Evolutionary conservation across 2,329 filamentous ascomycete species (phyloP).

Genomic region (Hymenoscyphus fructigenus): DNA sequence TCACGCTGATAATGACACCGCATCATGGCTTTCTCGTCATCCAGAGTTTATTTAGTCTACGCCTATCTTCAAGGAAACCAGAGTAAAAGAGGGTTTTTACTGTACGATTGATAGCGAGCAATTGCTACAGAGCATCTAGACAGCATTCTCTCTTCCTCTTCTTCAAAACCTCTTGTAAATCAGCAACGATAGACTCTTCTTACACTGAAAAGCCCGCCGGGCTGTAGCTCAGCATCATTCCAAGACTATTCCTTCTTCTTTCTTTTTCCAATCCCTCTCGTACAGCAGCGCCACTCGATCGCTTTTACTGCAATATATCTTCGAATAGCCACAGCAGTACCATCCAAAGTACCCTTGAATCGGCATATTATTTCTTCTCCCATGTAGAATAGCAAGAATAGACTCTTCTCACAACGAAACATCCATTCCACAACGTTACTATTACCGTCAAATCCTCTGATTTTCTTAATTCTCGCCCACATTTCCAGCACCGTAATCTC

Average conservation of each 20-base stretch:
- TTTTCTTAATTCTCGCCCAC: too few species aligned
- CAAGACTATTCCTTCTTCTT: neutral
- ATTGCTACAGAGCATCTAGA: neutral
- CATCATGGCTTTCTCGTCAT: too few species aligned
- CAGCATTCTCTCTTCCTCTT: neutral
- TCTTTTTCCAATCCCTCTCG: neutral
- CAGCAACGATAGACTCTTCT: neutral
- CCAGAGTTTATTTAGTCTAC: too few species aligned
- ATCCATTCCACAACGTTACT: too few species aligned
- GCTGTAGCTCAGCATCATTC: neutral
- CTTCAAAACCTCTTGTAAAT: neutral
- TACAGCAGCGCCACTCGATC: neutral
- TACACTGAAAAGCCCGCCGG: neutral
- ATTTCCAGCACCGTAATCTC: too few species aligned
- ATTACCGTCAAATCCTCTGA: too few species aligned
- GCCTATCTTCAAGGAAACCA: too few species aligned
- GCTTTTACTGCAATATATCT: neutral
- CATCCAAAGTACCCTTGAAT: neutral
- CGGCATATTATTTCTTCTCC: neutral
- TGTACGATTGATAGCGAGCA: neutral
- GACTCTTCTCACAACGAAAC: too few species aligned
- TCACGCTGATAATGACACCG: too few species aligned
- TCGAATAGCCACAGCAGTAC: neutral
- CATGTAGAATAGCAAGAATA: too few species aligned
- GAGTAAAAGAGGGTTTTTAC: neutral